Percentiles rank a stretch among this genome's conserved stretches.
These are phyloP conservation scores for Cruciata laevipes DNA, from an alignment of 257 asterid species.

Conservation along the genomic window DNA sequence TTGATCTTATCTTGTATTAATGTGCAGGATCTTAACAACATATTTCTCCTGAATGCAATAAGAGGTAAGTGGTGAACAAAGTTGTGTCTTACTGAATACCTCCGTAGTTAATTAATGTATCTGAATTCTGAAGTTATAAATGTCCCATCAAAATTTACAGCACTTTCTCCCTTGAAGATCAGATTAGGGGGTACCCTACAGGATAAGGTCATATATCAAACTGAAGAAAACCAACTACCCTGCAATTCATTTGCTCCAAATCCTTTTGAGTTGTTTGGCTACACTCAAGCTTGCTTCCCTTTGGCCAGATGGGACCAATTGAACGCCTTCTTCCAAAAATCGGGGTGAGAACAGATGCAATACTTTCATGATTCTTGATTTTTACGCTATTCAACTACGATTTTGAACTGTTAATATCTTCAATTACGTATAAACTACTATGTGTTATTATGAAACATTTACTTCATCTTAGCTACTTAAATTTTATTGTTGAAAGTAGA, in stretches of 20 bases:
- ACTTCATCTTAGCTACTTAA: not conserved
- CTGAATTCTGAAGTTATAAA: not conserved
- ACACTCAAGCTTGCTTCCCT: conserved; percentile 66
- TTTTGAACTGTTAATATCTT: too few relatives aligned
- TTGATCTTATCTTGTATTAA: conserved; percentile 11
- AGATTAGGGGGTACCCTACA: conserved; percentile 86
- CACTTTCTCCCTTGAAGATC: conserved; percentile 80
- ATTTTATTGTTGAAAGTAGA: not conserved
- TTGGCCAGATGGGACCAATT: conserved; percentile 80
- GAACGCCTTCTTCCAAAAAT: conserved; percentile 49
- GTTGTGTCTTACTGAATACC: conserved; percentile 5
- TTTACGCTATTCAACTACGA: not conserved
- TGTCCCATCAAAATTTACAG: conserved; percentile 33
- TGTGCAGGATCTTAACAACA: conserved; percentile 70
- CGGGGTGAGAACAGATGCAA: conserved; percentile 50
- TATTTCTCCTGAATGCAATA: conserved; percentile 55
- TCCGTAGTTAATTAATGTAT: too few relatives aligned
- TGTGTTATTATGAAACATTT: too few relatives aligned
- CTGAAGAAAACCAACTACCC: conserved; percentile 39
- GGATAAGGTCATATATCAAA: conserved; percentile 65
- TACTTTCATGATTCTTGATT: not conserved
- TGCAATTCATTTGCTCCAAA: conserved; percentile 47
- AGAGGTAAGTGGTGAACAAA: conserved; percentile 41
- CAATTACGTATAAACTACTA: not conserved
- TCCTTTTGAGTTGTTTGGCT: conserved; percentile 50